Base-by-base conservation (phyloP, 208 protist species). In the Leishmania mexicana region DNA sequence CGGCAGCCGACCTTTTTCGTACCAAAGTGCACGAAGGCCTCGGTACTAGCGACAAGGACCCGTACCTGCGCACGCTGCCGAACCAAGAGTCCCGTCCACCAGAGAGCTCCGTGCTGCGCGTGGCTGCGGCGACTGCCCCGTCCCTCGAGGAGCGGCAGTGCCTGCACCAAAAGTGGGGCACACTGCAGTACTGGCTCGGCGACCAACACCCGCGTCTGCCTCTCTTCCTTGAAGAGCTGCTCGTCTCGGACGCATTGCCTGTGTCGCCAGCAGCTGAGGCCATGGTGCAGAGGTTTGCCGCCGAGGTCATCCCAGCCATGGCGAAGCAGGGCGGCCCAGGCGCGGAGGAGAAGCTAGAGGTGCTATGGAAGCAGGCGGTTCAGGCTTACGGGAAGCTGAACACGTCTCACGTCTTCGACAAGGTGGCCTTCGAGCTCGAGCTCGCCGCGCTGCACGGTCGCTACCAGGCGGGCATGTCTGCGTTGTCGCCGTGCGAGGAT, bases 11-110 rank as follows among this genome's bases (percentile, higher is more conserved):
- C 81, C 87, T 97, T 24, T 89, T 92, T 72, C 91, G 88, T 42
- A 96, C 93, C 1, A 86, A 88, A 35, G 88, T 96, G 35, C 90
- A 97, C 79, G 85, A 96, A 57, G 94, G 94, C 45, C 89, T 94
- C 42, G 94, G 94, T 24, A 97, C 94, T 3, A 87, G 90, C 47
- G 89, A 76, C 28, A 78, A 74, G 19, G 94, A 97, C 75, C 94
- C 94, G 2, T 97, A 97, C 84, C 15, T 86, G 17, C 90, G 94
- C 53, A 96, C 92, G 19, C 85, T 96, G 62, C 93, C 92, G 1
- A 97, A 97, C 73, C 79, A 90, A 58, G 85, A 81, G 72, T 95
- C 90, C 47, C 70, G 72, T 17, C 75, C 86, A 38, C 91, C 93
- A 5, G 92, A 92, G 77, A 91, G 81, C 76, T 88, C 90, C 10